Evolutionary conservation across 345 rosid genomes (phyloP).

Genomic region (Eucalyptus urophylla): DNA sequence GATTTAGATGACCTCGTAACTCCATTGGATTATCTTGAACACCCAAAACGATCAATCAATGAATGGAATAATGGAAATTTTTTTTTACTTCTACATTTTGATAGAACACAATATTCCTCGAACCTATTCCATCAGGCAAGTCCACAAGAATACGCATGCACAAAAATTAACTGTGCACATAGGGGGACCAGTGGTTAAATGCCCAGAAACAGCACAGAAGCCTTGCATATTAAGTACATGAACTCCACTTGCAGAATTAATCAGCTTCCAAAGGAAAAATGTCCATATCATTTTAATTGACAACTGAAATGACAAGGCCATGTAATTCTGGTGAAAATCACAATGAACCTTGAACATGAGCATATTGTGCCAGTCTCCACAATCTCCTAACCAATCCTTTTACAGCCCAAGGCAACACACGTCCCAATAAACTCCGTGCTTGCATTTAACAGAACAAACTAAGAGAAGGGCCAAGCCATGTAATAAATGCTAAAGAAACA

Average conservation of each 20-base stretch:
- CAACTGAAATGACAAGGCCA: neutral
- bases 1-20: neutral
- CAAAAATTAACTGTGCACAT: neutral
- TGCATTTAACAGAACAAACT: neutral
- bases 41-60: neutral
- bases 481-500: neutral
- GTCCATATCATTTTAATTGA: neutral
- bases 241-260: neutral
- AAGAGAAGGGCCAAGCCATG: neutral
- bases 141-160: neutral
- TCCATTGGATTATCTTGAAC: neutral
- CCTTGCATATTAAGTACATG: neutral
- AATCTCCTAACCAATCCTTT: neutral
- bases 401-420: neutral
- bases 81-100: neutral
- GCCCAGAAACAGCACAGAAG: neutral
- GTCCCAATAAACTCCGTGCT: neutral
- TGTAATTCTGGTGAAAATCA: neutral
- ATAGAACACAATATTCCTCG: neutral
- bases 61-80: neutral
- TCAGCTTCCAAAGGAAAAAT: neutral
- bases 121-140: neutral
- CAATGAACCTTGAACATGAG: neutral
- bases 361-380: neutral
- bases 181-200: neutral